These are phyloP conservation scores for Aspergillus brunneoviolaceus DNA, from an alignment of 2,329 filamentous ascomycete genomes.

Conservation along the genomic window DNA sequence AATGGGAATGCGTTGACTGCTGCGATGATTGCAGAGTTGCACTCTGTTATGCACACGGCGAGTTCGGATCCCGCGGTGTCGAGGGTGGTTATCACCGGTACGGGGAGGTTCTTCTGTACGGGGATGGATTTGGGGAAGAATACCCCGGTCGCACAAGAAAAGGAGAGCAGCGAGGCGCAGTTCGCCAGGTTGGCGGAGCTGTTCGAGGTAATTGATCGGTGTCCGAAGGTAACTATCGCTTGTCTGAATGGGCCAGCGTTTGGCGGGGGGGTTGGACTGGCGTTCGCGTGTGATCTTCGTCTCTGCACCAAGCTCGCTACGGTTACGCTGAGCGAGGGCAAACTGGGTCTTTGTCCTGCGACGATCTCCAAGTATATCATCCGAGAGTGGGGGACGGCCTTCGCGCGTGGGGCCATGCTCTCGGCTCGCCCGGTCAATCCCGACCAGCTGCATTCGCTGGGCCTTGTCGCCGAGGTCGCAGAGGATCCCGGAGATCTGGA, in stretches of 20 bases:
- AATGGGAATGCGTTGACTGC: slow-evolving; percentile 44
- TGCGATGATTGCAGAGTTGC: slow-evolving; percentile 37
- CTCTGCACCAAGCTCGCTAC: slow-evolving; percentile 17
- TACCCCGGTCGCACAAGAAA: slow-evolving; percentile 23
- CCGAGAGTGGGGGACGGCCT: slow-evolving; percentile 29
- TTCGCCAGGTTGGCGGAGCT: slow-evolving; percentile 27
- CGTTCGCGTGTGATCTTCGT: slow-evolving; percentile 46
- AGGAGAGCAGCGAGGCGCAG: slow-evolving; percentile 20
- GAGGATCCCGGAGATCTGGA: slow-evolving; percentile 1
- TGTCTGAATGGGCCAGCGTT: slow-evolving; percentile 45
- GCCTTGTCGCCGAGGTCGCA: slow-evolving; percentile 26
- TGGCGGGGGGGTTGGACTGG: slow-evolving; percentile 47
- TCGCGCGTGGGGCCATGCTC: slow-evolving; percentile 42
- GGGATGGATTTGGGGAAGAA: slow-evolving; percentile 40
- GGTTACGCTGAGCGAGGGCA: slow-evolving; percentile 43
- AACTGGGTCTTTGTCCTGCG: slow-evolving; percentile 18
- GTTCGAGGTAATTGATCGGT: slow-evolving; percentile 41
- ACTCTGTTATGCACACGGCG: slow-evolving; percentile 25
- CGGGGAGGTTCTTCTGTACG: slow-evolving; percentile 44
- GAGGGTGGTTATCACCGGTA: slow-evolving; percentile 39
- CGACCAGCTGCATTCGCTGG: slow-evolving; percentile 25
- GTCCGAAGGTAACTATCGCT: slow-evolving; percentile 45
- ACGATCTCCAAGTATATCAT: slow-evolving; percentile 25
- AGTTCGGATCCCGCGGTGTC: slow-evolving; percentile 27
- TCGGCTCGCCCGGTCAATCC: slow-evolving; percentile 32